phyloP scores from a whole-genome alignment of 176 grass and related monocot species.

The Musa acuminata region DNA sequence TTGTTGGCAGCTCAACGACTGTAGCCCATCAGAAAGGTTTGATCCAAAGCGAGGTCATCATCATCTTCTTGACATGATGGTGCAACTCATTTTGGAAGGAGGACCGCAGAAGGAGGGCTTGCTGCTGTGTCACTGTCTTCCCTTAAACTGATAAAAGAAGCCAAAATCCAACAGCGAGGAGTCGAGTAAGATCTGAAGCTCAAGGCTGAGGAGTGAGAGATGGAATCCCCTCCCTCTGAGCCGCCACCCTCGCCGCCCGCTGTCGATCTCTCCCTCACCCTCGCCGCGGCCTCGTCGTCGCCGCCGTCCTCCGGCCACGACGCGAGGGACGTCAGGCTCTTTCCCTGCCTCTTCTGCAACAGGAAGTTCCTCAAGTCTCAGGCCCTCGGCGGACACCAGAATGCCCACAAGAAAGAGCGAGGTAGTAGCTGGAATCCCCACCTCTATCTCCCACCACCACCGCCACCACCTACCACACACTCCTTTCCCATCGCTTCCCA shows the following conservation, averaged over 20 bases:
- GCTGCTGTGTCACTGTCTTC: not conserved
- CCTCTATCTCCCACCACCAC: slow-evolving; percentile 27
- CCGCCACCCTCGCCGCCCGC: not conserved
- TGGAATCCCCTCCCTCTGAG: slow-evolving; percentile 5
- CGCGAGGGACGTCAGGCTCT: slow-evolving; percentile 46
- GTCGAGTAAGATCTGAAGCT: too few relatives aligned
- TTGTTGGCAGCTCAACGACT: not conserved
- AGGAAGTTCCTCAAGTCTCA: slow-evolving; percentile 99
- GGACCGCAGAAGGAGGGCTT: not conserved
- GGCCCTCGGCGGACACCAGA: slow-evolving; percentile 90
- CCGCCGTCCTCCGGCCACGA: not conserved
- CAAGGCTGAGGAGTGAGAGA: not conserved
- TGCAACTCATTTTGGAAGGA: not conserved
- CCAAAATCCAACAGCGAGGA: not conserved
- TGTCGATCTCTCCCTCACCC: slow-evolving; percentile 39
- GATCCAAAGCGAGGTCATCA: too few relatives aligned
- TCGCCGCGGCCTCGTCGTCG: not conserved
- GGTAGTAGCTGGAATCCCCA: slow-evolving; percentile 63
- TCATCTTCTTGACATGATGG: not conserved
- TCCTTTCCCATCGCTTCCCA: slow-evolving; percentile 31
- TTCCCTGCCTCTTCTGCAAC: slow-evolving; percentile 96
- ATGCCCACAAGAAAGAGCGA: slow-evolving; percentile 91
- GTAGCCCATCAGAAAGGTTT: not conserved
- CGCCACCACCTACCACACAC: slow-evolving; percentile 11
- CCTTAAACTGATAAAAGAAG: not conserved